These are phyloP conservation scores for Entomortierella lignicola DNA, from an alignment of 192 early-diverging fungal species.

Conservation along the genomic window DNA sequence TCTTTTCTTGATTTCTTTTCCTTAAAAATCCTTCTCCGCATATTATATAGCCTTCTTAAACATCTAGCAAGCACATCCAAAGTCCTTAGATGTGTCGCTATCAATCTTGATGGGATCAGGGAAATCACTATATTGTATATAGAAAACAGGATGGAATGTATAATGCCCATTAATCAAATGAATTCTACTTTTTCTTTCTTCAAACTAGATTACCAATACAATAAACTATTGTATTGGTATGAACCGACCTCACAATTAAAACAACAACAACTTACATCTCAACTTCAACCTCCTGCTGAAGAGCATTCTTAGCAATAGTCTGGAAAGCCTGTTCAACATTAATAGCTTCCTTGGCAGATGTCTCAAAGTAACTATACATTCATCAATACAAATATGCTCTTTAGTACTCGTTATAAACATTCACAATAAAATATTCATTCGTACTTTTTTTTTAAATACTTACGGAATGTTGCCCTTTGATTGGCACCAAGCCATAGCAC, in stretches of 20 bases:
- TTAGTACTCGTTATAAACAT: background rate
- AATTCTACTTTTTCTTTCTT: too few species aligned
- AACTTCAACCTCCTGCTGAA: conserved; percentile 93
- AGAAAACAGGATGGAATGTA: too few species aligned
- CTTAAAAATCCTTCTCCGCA: too few species aligned
- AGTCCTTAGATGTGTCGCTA: conserved; percentile 72
- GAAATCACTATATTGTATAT: conserved; percentile 77
- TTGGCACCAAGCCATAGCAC: conserved; percentile 96
- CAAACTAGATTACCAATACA: too few species aligned
- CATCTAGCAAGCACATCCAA: conserved; percentile 76
- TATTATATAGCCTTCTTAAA: too few species aligned
- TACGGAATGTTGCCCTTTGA: conserved; percentile 93
- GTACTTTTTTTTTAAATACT: conserved; percentile 1
- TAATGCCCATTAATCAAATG: too few species aligned
- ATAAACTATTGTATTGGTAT: too few species aligned
- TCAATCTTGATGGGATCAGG: conserved; percentile 92
- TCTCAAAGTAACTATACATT: conserved; percentile 89
- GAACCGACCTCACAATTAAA: too few species aligned
- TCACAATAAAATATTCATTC: background rate
- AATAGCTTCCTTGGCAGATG: conserved; percentile 97
- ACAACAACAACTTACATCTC: conserved; percentile 82
- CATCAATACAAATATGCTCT: background rate
- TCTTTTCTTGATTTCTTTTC: too few species aligned
- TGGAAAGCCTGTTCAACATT: conserved; percentile 99
- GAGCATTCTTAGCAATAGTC: conserved; percentile 93